Conservation (phyloP, 805 yeast genomes). For the Yarrowia yakushimensis region DNA sequence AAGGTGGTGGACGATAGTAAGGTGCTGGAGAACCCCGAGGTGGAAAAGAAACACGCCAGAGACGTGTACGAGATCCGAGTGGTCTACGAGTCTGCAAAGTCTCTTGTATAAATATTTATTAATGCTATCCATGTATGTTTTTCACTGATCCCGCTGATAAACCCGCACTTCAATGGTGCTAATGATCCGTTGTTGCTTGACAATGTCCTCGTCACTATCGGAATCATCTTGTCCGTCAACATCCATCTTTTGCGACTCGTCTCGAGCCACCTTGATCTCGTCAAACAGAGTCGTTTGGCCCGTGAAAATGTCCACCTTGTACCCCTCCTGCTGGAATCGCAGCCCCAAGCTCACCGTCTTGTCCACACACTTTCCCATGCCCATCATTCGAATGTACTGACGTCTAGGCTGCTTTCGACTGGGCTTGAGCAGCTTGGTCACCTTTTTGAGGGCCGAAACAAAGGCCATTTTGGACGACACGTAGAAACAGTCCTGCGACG, state of each 20-base stretch:
- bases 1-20: constrained; percentile 43
- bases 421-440: constrained; percentile 49
- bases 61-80: constrained; percentile 46
- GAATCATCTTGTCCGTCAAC: constrained; percentile 20
- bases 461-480: constrained; percentile 68
- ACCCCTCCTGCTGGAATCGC: constrained; percentile 52
- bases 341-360: constrained; percentile 61
- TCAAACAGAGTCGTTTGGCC: constrained; percentile 68
- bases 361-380: constrained; percentile 72
- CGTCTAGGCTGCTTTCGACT: constrained; percentile 43
- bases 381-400: constrained; percentile 54
- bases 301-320: constrained; percentile 58
- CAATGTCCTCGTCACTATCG: constrained; percentile 30
- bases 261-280: constrained; percentile 44
- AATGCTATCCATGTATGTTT: background rate
- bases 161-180: constrained; percentile 47
- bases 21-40: constrained; percentile 48
- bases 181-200: constrained; percentile 40
- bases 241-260: background rate
- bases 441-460: constrained; percentile 66
- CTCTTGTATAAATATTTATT: background rate
- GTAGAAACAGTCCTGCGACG: constrained; percentile 38
- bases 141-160: constrained; percentile 26
- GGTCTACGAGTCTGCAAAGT: constrained; percentile 37
- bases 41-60: constrained; percentile 39